Evolutionary conservation across 495 filamentous ascomycete genomes (phyloP), one percentile per base, ranked within the genome.

Genomic region (Xylaria telfairii): DNA sequence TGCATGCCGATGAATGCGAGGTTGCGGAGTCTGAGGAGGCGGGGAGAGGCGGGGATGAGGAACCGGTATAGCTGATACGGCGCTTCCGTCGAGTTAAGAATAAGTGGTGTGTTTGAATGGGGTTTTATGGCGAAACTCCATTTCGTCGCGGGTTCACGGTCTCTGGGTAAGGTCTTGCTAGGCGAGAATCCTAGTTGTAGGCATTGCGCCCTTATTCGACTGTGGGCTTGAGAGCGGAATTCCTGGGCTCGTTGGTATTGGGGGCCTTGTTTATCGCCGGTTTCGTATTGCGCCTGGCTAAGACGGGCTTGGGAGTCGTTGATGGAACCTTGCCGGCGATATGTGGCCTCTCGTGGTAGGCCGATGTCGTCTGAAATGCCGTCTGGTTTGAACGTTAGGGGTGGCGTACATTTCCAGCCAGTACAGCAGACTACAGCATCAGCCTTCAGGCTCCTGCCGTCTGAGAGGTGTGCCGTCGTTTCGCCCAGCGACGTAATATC

Each of bases 401-500:
- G 80, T 1, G 89, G 84, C 7, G 74, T 81, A 42, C 82, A 80
- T 64, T 85, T 82, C 84, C 89, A 91, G 32, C 87, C 87, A 0
- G 86, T 90, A 21, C 82, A 83, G 75, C 85, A 89, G 60, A 92
- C 83, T 8, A 92, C 76, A 3, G 85, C 81, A 66, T 89, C 89
- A 6, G 84, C 81, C 7, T 75, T 64, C 0, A 91, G 69, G 1
- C 73, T 73, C 13, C 82, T 77, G 8, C 84, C 85, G 32, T 81
- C 81, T 1, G 83, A 82, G 21, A 92, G 81, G 67, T 85, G 80
- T 2, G 92, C 79, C 3, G 76, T 80, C 15, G 81, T 79, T 28
- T 72, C 67, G 8, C 73, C 53, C n/a, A 92, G 80, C n/a, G 74
- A 74, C 3, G 79, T 75, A 30, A 93, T 81, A 67, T 90, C 87